Evolutionary conservation across 768 basidiomycete species (phyloP).

Genomic region (Termitomyces sp.): DNA sequence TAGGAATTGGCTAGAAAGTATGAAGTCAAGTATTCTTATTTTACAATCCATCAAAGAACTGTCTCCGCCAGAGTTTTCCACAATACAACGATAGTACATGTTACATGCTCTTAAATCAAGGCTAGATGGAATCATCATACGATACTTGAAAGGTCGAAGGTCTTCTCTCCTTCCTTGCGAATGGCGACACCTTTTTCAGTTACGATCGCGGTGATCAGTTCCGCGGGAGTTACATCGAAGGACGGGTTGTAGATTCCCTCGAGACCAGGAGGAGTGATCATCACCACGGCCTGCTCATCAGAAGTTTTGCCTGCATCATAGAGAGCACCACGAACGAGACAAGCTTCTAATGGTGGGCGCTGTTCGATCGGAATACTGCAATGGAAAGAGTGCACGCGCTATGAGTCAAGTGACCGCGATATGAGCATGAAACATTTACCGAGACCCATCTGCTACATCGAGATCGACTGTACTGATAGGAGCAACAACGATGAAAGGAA

Average conservation of each 20-base stretch:
- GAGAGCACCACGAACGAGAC: conserved; percentile 78
- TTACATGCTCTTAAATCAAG: not conserved
- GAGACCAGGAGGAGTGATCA: conserved; percentile 72
- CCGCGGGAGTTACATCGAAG: conserved; percentile 95
- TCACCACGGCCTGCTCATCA: conserved; percentile 69
- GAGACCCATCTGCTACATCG: conserved; percentile 62
- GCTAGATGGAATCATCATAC: conserved; percentile 25
- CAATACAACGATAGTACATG: not conserved
- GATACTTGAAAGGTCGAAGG: conserved; percentile 63
- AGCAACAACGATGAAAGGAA: conserved; percentile 92
- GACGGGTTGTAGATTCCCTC: conserved; percentile 86
- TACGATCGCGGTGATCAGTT: conserved; percentile 90
- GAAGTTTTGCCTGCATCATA: conserved; percentile 45
- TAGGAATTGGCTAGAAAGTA: no score
- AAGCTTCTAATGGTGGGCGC: conserved; percentile 82
- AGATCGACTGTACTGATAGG: conserved; percentile 93
- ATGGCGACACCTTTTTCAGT: conserved; percentile 94
- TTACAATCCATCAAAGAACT: not conserved
- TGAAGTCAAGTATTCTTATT: no score
- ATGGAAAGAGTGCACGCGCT: conserved; percentile 1
- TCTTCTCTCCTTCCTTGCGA: conserved; percentile 49
- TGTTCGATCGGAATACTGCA: conserved; percentile 88
- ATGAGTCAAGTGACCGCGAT: not conserved
- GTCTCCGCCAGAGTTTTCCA: conserved; percentile 1
- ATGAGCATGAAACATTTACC: conserved; percentile 35